A percentile compares a stretch with the other conserved stretches of the same genome.
Evolutionary conservation across 805 yeast genomes (phyloP).

Genomic region (Candida railenensis): DNA sequence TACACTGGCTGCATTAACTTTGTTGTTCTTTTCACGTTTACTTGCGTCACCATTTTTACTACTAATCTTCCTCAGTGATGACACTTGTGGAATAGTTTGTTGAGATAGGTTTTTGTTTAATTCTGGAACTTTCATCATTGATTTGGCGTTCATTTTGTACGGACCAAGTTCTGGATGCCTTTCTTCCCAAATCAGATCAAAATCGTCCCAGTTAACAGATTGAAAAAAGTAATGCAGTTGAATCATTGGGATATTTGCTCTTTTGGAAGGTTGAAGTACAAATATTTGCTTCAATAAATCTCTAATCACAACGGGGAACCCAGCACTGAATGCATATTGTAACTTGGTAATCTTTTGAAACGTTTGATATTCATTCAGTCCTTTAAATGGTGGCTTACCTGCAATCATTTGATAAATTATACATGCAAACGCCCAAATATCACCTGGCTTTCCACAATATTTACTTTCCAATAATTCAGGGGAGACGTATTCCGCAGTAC

Average conservation of each 20-base stretch:
- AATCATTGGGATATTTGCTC: slow-evolving; percentile 58
- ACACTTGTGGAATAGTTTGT: slow-evolving; percentile 9
- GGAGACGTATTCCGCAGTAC: slow-evolving; percentile 82
- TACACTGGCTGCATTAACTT: slow-evolving; percentile 35
- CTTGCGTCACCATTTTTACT: slow-evolving; percentile 6
- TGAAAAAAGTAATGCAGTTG: slow-evolving; percentile 73
- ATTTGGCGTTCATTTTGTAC: slow-evolving; percentile 69
- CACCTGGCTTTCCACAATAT: slow-evolving; percentile 61
- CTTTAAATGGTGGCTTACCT: slow-evolving; percentile 78
- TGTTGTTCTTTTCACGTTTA: slow-evolving; percentile 12
- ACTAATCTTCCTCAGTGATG: not conserved
- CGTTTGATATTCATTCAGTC: slow-evolving; percentile 76
- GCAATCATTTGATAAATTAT: slow-evolving; percentile 62
- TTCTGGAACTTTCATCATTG: slow-evolving; percentile 73
- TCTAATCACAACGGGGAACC: slow-evolving; percentile 57
- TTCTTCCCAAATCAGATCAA: slow-evolving; percentile 64
- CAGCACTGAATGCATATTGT: slow-evolving; percentile 74
- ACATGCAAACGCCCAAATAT: slow-evolving; percentile 64
- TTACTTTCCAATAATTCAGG: slow-evolving; percentile 77
- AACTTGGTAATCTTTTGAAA: slow-evolving; percentile 79
- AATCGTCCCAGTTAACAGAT: slow-evolving; percentile 64
- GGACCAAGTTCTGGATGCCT: slow-evolving; percentile 69
- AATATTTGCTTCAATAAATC: slow-evolving; percentile 67
- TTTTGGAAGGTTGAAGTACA: slow-evolving; percentile 65
- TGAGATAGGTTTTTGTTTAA: slow-evolving; percentile 14